Percentiles rank a stretch among this genome's conserved stretches.
These are phyloP conservation scores for Fusarium agapanthi DNA, from an alignment of 2,329 filamentous ascomycete genomes.

Conservation along the genomic window DNA sequence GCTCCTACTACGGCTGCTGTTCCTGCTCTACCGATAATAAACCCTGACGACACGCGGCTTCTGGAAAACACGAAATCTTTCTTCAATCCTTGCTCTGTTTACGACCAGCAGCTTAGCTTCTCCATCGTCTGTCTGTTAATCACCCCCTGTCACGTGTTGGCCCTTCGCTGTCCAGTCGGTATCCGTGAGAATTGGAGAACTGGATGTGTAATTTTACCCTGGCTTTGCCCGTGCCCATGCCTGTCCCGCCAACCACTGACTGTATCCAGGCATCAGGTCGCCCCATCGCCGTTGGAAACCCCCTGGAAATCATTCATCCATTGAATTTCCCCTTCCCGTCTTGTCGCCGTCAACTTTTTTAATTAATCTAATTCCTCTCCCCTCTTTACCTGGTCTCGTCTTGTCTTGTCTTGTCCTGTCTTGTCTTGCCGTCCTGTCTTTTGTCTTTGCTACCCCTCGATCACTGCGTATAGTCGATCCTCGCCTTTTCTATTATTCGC, in stretches of 20 bases:
- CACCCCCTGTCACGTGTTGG: conserved; percentile 25
- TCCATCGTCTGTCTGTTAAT: conserved; percentile 14
- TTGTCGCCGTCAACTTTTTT: conserved; percentile 13
- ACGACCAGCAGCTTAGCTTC: not conserved
- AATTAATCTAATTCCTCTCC: conserved; percentile 30
- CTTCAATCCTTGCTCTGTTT: conserved; percentile 20
- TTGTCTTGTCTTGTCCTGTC: not conserved
- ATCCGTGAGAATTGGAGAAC: conserved; percentile 18
- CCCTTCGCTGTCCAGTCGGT: conserved; percentile 9
- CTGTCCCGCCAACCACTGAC: conserved; percentile 39
- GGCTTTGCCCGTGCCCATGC: conserved; percentile 16
- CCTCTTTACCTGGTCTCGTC: conserved; percentile 13
- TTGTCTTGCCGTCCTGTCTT: conserved; percentile 1
- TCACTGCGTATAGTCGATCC: not conserved
- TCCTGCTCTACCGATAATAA: not conserved
- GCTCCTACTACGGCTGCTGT: not conserved
- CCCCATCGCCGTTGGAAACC: conserved; percentile 38
- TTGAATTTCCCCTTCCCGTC: conserved; percentile 37
- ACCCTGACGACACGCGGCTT: conserved; percentile 15
- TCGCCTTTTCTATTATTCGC: conserved; percentile 3
- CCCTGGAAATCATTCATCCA: conserved; percentile 41
- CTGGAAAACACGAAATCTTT: conserved; percentile 23
- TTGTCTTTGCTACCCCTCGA: conserved; percentile 19
- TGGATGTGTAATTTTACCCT: conserved; percentile 43
- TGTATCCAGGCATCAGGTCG: conserved; percentile 28